phyloP scores from a whole-genome alignment of 495 filamentous ascomycete genomes.

The Aspergillus saccharolyticus region DNA sequence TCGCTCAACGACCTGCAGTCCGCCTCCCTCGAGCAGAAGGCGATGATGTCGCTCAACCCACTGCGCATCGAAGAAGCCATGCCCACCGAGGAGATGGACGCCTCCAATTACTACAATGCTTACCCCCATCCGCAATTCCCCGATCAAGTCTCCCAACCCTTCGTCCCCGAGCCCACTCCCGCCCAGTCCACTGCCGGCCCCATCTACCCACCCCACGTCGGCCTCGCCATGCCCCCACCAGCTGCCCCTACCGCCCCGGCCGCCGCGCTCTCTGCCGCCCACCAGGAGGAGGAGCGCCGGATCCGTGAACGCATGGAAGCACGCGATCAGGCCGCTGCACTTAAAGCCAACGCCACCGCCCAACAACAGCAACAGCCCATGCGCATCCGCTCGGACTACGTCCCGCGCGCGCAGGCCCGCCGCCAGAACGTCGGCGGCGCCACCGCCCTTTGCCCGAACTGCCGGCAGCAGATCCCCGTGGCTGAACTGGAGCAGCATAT shows the following conservation, averaged over 20 bases:
- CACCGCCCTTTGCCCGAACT: conserved; percentile 87
- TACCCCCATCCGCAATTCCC: conserved; percentile 30
- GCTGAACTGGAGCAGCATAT: conserved; percentile 91
- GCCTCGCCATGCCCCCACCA: conserved; percentile 35
- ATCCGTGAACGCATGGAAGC: conserved; percentile 65
- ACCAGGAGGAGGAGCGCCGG: conserved; percentile 62
- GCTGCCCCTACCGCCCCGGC: conserved; percentile 1
- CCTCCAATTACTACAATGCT: conserved; percentile 52
- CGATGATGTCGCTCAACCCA: conserved; percentile 75
- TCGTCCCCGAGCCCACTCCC: conserved; percentile 8
- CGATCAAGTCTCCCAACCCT: conserved; percentile 15
- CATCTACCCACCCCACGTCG: conserved; percentile 33
- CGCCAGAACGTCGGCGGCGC: conserved; percentile 54
- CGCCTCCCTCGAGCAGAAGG: conserved; percentile 90
- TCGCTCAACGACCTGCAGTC: conserved; percentile 87
- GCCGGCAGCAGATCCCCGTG: conserved; percentile 79
- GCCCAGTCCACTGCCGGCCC: conserved; percentile 18
- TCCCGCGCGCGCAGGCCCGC: conserved; percentile 74
- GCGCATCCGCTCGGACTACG: conserved; percentile 90
- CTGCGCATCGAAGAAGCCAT: conserved; percentile 94
- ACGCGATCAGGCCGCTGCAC: conserved; percentile 63
- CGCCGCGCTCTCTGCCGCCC: conserved; percentile 22
- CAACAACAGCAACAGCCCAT: conserved; percentile 48
- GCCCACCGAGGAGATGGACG: conserved; percentile 73
- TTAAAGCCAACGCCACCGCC: conserved; percentile 51